These are phyloP conservation scores for Tricholoma flavovirens DNA, from an alignment of 768 basidiomycete genomes.

Conservation along the genomic window DNA sequence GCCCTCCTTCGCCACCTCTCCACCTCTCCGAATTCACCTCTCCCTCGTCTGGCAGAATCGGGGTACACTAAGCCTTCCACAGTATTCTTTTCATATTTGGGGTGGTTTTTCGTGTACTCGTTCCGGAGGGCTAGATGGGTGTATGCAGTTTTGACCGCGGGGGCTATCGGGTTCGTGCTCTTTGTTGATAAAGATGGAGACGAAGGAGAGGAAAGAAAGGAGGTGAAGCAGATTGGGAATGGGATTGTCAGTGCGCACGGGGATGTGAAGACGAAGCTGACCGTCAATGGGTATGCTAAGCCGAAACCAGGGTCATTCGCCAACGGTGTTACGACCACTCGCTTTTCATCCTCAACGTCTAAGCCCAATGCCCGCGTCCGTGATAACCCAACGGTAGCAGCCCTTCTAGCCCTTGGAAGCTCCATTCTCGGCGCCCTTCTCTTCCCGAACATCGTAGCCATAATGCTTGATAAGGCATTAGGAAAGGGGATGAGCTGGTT, in stretches of 20 bases:
- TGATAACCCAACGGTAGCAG: not conserved
- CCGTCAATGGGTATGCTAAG: not conserved
- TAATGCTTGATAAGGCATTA: slow-evolving; percentile 56
- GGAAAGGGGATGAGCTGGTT: slow-evolving; percentile 86
- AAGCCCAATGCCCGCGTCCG: not conserved
- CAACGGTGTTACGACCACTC: not conserved
- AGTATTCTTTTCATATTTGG: slow-evolving; percentile 74
- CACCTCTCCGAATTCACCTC: slow-evolving; percentile 51
- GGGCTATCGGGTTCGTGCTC: slow-evolving; percentile 41
- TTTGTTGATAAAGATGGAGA: slow-evolving; percentile 10
- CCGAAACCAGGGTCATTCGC: not conserved
- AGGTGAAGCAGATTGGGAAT: not conserved
- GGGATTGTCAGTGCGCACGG: not conserved
- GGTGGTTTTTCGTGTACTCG: slow-evolving; percentile 67
- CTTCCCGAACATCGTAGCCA: slow-evolving; percentile 65
- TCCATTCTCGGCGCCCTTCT: slow-evolving; percentile 52
- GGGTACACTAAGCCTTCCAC: slow-evolving; percentile 51
- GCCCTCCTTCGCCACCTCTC: slow-evolving; percentile 75
- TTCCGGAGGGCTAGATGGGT: slow-evolving; percentile 63
- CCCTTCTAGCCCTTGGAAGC: not conserved
- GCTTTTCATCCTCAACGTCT: not conserved
- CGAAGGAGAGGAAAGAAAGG: too few species aligned
- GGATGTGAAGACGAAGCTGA: not conserved
- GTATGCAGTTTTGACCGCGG: slow-evolving; percentile 51
- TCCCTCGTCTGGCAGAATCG: slow-evolving; percentile 57